Percentiles rank a stretch among this genome's conserved stretches.
These are phyloP conservation scores for Ustilago lituana DNA, from an alignment of 1,284 basidiomycete species.

Conservation along the genomic window DNA sequence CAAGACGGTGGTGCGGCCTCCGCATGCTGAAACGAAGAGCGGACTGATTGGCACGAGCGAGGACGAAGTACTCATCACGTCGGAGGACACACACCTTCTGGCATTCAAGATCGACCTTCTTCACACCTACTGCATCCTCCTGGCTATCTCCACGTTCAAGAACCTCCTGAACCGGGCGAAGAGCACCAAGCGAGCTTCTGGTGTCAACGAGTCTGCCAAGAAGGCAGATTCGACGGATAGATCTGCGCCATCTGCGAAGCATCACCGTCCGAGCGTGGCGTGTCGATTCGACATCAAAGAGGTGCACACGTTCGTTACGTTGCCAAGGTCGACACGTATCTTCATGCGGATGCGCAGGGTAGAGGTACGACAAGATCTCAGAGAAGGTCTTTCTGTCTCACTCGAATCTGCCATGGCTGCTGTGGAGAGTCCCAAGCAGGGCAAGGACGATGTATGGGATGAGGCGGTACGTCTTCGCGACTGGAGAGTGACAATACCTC, in stretches of 20 bases:
- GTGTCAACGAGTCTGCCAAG: neutral
- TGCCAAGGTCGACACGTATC: constrained; percentile 63
- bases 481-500: constrained; percentile 70
- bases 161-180: constrained; percentile 64
- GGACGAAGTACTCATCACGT: constrained; percentile 70
- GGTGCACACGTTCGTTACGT: constrained; percentile 60
- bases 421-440: constrained; percentile 67
- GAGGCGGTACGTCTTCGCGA: constrained; percentile 77
- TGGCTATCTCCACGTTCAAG: constrained; percentile 74
- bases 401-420: constrained; percentile 69
- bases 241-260: neutral
- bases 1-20: constrained; percentile 49
- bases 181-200: neutral
- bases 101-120: constrained; percentile 74
- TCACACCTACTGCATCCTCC: constrained; percentile 78
- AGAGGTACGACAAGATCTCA: constrained; percentile 53
- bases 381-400: constrained; percentile 51
- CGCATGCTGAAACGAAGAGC: constrained; percentile 38
- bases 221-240: neutral
- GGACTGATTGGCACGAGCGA: constrained; percentile 49
- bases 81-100: constrained; percentile 69
- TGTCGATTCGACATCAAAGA: constrained; percentile 50
- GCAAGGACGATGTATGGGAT: constrained; percentile 74
- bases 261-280: constrained; percentile 14
- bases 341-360: constrained; percentile 58